These are phyloP conservation scores for Phytophthora sansomeana DNA, from an alignment of 352 stramenopile species.

Conservation along the genomic window DNA sequence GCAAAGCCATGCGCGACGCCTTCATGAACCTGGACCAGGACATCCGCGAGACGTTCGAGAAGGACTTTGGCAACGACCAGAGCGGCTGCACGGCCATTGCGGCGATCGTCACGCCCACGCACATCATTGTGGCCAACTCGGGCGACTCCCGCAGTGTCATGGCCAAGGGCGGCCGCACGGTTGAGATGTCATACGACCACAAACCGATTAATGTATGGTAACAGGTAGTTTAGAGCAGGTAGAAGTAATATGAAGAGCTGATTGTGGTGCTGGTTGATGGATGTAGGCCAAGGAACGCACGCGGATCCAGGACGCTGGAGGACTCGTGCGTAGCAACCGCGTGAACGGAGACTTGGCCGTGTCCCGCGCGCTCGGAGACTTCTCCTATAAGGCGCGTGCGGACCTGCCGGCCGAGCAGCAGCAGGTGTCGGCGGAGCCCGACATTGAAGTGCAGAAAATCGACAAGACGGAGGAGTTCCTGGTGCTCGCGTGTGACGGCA, in stretches of 20 bases:
- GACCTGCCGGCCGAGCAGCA: constrained; percentile 73
- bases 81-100: constrained; percentile 83
- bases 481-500: constrained; percentile 92
- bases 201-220: constrained; percentile 91
- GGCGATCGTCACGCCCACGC: constrained; percentile 66
- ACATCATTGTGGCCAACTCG: constrained; percentile 86
- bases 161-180: constrained; percentile 50
- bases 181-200: constrained; percentile 92
- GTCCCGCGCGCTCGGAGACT: constrained; percentile 82
- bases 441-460: constrained; percentile 85
- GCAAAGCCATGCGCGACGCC: constrained; percentile 61
- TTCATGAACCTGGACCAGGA: constrained; percentile 74
- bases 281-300: constrained; percentile 63
- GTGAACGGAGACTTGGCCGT: constrained; percentile 87
- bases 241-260: too few species aligned
- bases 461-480: constrained; percentile 91
- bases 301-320: constrained; percentile 78
- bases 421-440: constrained; percentile 88
- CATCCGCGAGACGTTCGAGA: constrained; percentile 61
- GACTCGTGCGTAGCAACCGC: constrained; percentile 77
- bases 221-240: too few species aligned
- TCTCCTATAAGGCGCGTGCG: constrained; percentile 78
- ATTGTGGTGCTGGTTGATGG: background rate
- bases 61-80: constrained; percentile 63
- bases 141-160: constrained; percentile 86